Conservation (phyloP, 2,329 filamentous ascomycete genomes). For the Hymenoscyphus repandus region DNA sequence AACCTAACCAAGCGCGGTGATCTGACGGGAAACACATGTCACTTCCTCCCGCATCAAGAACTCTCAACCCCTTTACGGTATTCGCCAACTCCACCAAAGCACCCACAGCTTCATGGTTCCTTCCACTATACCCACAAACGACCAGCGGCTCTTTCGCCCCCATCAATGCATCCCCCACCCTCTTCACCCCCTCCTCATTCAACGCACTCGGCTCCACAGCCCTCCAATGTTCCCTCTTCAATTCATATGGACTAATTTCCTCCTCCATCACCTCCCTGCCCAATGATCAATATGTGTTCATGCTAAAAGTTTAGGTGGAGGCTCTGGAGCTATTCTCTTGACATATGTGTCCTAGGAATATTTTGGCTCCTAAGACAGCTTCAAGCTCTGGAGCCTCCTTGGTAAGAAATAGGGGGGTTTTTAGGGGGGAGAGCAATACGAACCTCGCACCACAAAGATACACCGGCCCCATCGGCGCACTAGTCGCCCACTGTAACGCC, state of each 20-base stretch:
- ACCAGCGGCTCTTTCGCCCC: constrained; percentile 62
- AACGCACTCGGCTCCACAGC: constrained; percentile 54
- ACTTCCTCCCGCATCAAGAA: constrained; percentile 71
- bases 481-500: constrained; percentile 65
- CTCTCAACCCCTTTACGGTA: constrained; percentile 61
- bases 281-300: too few species aligned
- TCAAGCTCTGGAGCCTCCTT: too few species aligned
- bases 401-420: too few species aligned
- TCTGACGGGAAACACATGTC: constrained; percentile 77
- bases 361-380: too few species aligned
- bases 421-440: too few species aligned
- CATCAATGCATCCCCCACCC: constrained; percentile 55
- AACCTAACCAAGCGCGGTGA: constrained; percentile 62
- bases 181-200: constrained; percentile 45
- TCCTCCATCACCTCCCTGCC: constrained; percentile 61
- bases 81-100: constrained; percentile 64
- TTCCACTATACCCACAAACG: constrained; percentile 65
- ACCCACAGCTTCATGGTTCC: constrained; percentile 58
- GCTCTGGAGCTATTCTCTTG: too few species aligned
- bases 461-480: constrained; percentile 63
- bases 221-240: constrained; percentile 57
- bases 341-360: too few species aligned
- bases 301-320: too few species aligned
- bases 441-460: constrained; percentile 61
- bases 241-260: constrained; percentile 54